Evolutionary conservation across 148 eudicot genomes (phyloP), one percentile per base, ranked within the genome.

Genomic region (Mesembryanthemum crystallinum): DNA sequence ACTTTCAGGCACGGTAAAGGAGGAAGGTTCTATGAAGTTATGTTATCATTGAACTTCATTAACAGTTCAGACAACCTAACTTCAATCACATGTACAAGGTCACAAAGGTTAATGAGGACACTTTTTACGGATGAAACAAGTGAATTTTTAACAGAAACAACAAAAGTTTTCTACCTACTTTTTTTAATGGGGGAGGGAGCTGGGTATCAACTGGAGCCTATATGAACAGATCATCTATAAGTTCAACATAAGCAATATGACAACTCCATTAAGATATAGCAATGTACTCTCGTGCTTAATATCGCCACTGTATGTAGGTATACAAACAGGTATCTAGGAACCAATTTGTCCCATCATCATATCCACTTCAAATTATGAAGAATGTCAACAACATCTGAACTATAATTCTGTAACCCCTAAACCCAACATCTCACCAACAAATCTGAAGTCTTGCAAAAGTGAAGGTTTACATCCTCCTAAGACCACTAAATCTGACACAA

Each of bases 211-310:
- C 57, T 55, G 29, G 42, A 15, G 58, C 64, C n/a, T 29, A 71
- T 23, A 35, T 55, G n/a, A 64, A 71, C 64, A 35, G 63, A 23
- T 21, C 21, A 57, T 57, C 74, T 55, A 27, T 64, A 33, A 57
- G 42, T 18, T 71, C 32, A 35, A 35, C 39, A 35, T 35, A 32
- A 32, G 35, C 74, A 54, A 54, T 54, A 54, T 17, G 7, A 23
- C 27, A 57, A 57, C 2, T 27, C 57, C 47, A 42, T 32, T 15
- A 39, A 39, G 67, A 73, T 42, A 43, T 60, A 65, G 49, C 76
- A 25, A 25, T 71, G 10, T 37, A 25, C 20, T 33, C 4, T 42
- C 39, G 24, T 9, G 35, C 49, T 51, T 54, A 12, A 5, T 12
- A 27, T 49, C 54, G 24, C 35, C 5, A 27, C 47, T 3, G 10